Conservation (phyloP, 1,284 basidiomycete species). For the Inonotus obliquus region DNA sequence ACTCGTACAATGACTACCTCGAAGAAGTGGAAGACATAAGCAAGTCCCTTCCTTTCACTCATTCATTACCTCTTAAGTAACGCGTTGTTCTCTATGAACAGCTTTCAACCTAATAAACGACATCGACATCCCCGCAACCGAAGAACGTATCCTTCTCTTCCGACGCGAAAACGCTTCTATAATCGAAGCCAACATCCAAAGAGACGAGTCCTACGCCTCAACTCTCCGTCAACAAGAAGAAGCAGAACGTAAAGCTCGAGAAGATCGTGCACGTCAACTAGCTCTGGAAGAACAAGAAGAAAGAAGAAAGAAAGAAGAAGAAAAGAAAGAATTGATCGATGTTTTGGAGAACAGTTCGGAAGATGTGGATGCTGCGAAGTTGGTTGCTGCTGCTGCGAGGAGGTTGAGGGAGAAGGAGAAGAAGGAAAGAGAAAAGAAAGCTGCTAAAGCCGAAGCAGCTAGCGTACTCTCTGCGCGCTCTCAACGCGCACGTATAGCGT, state of each 20-base stretch:
- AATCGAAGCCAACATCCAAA: constrained; percentile 75
- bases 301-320: constrained; percentile 13
- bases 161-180: constrained; percentile 75
- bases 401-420: constrained; percentile 26
- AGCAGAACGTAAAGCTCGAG: constrained; percentile 55
- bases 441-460: constrained; percentile 30
- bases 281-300: not conserved
- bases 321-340: constrained; percentile 34
- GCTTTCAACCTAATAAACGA: constrained; percentile 97
- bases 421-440: constrained; percentile 25
- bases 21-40: constrained; percentile 96
- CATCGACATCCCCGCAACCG: constrained; percentile 80
- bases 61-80: not conserved
- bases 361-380: constrained; percentile 47
- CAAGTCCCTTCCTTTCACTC: constrained; percentile 34
- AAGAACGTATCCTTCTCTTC: constrained; percentile 78
- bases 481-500: constrained; percentile 21
- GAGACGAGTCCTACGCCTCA: constrained; percentile 70
- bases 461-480: constrained; percentile 44
- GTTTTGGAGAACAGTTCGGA: constrained; percentile 44
- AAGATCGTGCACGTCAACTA: constrained; percentile 34
- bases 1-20: constrained; percentile 93
- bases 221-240: constrained; percentile 74
- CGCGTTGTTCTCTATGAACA: constrained; percentile 29
- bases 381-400: constrained; percentile 61